Evolutionary conservation across 2,329 filamentous ascomycete genomes (phyloP), one percentile per base, ranked within the genome.

Genomic region (Talaromyces sp.): DNA sequence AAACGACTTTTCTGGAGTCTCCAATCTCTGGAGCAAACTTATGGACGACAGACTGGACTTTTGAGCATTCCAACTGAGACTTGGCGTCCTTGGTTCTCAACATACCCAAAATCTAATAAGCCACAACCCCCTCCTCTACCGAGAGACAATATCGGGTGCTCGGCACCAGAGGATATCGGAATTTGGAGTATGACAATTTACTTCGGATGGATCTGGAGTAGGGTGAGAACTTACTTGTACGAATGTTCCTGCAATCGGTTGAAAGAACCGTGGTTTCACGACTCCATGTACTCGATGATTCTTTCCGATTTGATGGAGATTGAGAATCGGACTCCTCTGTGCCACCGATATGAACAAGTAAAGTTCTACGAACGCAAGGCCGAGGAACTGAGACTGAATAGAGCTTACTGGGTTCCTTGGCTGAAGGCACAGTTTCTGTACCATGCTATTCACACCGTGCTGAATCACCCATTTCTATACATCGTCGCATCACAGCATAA

Each of bases 391-490:
- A 73, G 73, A 60, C 63, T 72, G 11, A 78, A 81, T 58, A 73
- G 77, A 2, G 76, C 78, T 58, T 83, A 83, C 66, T 84, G 81
- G 80, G 75, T 75, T 0, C 78, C 81, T 0, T 84, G 81, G 81
- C 67, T 84, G 19, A 82, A 81, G 66, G 73, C 82, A 57, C 81
- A 84, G 64, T 82, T 84, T 65, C 82, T 78, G 1, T 84, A 83
- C 67, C 81, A 84, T 57, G 76, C 76, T 13, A 82, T 83, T 55
- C 75, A 77, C 11, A 81, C 80, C 0, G 78, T 83, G 2, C 68
- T 84, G 39, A 83, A 84, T 65, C 81, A 84, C 60, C 81, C 81
- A 0, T 83, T 84, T 62, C 73, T 84, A 8, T 83, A 83, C 66
- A 82, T 82, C 15, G 75, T 82, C 13, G 80, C 79, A 2, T 80